Percentiles rank a stretch among this genome's conserved stretches.
Conservation (phyloP, 768 basidiomycete species). For the Wakefieldia striispora region DNA sequence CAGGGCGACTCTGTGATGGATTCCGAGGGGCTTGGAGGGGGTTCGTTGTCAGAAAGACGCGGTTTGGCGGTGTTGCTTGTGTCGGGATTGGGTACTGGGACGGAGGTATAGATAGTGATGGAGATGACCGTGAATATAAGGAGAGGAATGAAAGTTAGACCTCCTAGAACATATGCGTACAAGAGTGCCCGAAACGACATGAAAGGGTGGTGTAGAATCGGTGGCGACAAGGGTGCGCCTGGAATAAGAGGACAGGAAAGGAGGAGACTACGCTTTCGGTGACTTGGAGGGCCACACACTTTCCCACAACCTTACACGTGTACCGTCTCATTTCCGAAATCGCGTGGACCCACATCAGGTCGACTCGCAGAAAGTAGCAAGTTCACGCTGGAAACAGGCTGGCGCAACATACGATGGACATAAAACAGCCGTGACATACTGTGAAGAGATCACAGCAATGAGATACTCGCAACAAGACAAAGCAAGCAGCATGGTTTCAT, state of each 20-base stretch:
- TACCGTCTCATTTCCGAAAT: constrained; percentile 13
- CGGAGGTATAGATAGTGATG: constrained; percentile 77
- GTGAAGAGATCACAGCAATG: background rate
- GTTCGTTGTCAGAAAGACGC: constrained; percentile 24
- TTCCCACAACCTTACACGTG: constrained; percentile 20
- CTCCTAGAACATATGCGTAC: constrained; percentile 87
- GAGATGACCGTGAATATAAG: constrained; percentile 56
- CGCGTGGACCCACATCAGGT: background rate
- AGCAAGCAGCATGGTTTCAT: background rate
- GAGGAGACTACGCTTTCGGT: background rate
- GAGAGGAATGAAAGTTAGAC: constrained; percentile 86
- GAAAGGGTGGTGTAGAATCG: background rate
- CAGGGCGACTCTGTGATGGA: constrained; percentile 14
- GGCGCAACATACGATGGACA: background rate
- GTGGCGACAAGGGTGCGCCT: background rate
- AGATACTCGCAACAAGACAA: constrained; percentile 1
- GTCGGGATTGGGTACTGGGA: constrained; percentile 66
- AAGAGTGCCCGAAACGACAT: constrained; percentile 73
- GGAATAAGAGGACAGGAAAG: background rate
- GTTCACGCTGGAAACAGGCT: background rate
- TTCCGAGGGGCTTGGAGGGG: constrained; percentile 28
- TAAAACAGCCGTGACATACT: background rate
- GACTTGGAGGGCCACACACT: background rate
- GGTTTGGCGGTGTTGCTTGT: constrained; percentile 30
- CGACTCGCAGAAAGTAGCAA: constrained; percentile 1